Evolutionary conservation across 176 grass and related monocot species (phyloP).

Genomic region (Alopecurus myosuroides): DNA sequence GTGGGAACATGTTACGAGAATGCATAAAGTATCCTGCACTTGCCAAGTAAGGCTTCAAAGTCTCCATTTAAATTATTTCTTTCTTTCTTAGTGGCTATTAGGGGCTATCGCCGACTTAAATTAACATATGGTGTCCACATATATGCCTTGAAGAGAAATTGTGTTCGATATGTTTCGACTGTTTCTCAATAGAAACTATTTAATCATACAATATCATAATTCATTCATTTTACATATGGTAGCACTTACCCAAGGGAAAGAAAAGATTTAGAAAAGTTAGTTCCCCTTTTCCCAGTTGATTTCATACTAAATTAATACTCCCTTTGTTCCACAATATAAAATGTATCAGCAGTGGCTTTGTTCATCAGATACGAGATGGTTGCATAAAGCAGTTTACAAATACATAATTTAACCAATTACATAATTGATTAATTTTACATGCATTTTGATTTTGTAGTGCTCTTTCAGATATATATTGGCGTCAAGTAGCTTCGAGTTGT

Average conservation of each 20-base stretch:
- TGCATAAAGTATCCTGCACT: conserved; percentile 95
- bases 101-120: background rate
- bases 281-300: background rate
- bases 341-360: background rate
- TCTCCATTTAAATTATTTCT: conserved; percentile 8
- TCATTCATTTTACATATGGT: background rate
- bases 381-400: background rate
- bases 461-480: conserved; percentile 99
- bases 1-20: conserved; percentile 97
- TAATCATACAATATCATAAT: background rate
- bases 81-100: conserved; percentile 2
- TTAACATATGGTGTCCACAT: background rate
- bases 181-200: background rate
- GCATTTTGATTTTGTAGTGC: conserved; percentile 89
- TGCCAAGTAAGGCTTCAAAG: conserved; percentile 75
- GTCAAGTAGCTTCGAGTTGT: conserved; percentile 95
- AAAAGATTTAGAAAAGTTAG: background rate
- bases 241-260: background rate
- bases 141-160: conserved; percentile 11
- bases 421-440: conserved; percentile 50
- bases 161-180: background rate
- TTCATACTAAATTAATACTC: background rate
- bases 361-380: background rate
- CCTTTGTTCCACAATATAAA: too few species aligned
- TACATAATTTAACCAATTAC: conserved; percentile 4